Evolutionary conservation across 768 basidiomycete genomes (phyloP), one percentile per base, ranked within the genome.

Genomic region (Tulasnella sp.): DNA sequence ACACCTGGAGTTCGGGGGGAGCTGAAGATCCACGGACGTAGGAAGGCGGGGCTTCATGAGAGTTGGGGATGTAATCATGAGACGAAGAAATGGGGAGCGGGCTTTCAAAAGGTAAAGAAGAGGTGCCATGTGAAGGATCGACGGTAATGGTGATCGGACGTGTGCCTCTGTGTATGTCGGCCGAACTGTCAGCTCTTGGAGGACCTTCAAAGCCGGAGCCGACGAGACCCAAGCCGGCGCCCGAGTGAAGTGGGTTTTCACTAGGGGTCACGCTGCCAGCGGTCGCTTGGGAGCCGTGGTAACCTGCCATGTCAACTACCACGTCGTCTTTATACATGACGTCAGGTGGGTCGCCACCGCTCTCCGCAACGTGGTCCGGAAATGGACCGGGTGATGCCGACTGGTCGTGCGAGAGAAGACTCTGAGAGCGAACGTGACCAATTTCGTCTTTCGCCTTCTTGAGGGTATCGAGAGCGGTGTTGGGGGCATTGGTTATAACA

Each of bases 301-400:
- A 46, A 34, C 58, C 58, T 11, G 34, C 15, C 58, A 58, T 58
- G 41, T 57, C 58, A 11, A 54, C 17, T 12, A 57, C 58, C 1
- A 54, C 52, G 34, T 53, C 58, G 27, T 58, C 51, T 23, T 55
- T 41, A 31, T 55, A 45, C 21, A 31, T 21, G 34, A 54, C 32
- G 8, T 54, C 49, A 25, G 56, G 58, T 8, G 35, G 25, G 23
- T 55, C 27, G 1, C 19, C 49, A 4, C 27, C 58, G 4, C 57
- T 29, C 57, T 36, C 48, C 25, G 25, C 57, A 57, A 40, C 19
- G 12, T 54, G 7, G 19, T 49, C 56, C 3, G 25, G 50, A 27
- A 12, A 1, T 8, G 34, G 29, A 6, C 37, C 27, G 6, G 35
- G 50, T 25, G 35, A 15, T 36, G n/a, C 23, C 15, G 15, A 19